phyloP scores from a whole-genome alignment of 2,329 filamentous ascomycete species.

The Aspergillus sp. region DNA sequence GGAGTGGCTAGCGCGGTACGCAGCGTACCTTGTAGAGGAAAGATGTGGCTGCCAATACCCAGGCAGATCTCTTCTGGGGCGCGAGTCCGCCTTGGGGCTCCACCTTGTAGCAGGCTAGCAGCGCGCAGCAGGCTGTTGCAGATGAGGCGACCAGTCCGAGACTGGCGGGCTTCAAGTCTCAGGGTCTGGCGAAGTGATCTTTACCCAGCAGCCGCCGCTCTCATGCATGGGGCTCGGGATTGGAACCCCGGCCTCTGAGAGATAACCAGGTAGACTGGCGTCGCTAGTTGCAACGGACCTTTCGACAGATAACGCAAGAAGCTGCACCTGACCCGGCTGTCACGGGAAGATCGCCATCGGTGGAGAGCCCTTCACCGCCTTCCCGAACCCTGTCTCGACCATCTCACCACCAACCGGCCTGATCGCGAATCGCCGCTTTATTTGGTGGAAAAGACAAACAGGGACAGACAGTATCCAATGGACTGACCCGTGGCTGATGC shows the following conservation, averaged over 20 bases:
- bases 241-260: background rate
- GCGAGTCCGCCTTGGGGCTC: background rate
- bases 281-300: background rate
- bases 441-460: background rate
- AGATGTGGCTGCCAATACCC: too few species aligned
- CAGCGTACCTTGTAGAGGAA: too few species aligned
- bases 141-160: conserved; percentile 23
- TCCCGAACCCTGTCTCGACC: background rate
- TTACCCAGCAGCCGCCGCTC: conserved; percentile 8
- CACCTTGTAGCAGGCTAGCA: conserved; percentile 2
- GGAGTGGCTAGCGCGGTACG: too few species aligned
- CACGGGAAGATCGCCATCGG: background rate
- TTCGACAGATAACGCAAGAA: background rate
- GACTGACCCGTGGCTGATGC: background rate
- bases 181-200: conserved; percentile 14
- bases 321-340: conserved; percentile 3
- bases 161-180: conserved; percentile 1
- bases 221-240: background rate
- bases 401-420: conserved; percentile 2
- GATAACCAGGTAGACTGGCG: background rate
- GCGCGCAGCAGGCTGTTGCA: conserved; percentile 13
- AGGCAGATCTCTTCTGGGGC: background rate
- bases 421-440: conserved; percentile 1
- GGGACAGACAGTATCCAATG: background rate
- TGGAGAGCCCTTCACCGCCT: background rate